Base-by-base conservation (phyloP, 192 early-diverging fungal genomes). In the Gorgonomyces haynaldii region DNA sequence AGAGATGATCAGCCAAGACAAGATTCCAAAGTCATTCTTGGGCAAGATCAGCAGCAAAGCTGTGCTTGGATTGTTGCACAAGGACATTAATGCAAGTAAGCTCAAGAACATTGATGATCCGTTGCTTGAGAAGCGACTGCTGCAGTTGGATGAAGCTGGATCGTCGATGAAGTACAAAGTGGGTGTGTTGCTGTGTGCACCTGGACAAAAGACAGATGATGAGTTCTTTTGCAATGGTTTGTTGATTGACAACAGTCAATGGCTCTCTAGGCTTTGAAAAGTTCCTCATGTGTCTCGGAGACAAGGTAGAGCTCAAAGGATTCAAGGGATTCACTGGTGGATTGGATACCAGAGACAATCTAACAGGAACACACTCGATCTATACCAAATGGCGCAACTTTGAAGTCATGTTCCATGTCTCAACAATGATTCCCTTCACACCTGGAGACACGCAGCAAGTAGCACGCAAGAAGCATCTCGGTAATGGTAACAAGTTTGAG, bases 361-460 rank as follows among this genome's bases (percentile, higher is more conserved):
- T 61, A 26, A 74, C 66, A 8, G 70, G 70, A 1, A 50, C 13
- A 35, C 25, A 58, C 21, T 50, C 55, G 1, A 23, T 74, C 16
- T 45, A 52, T 28, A 54, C 50, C 35, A 45, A 56, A 15, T 70
- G 62, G 57, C 28, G 58, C 22, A 25, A 52, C 4, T 70, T 47
- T 37, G 70, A 73, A 7, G 28, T 67, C 24, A 73, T 58, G 48
- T 74, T 52, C 44, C 70, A 73, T 34, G 66, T 69, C 17, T 66
- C 66, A 26, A 73, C 70, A 2, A 28, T 58, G 13, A 39, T 73
- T 12, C 70, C 70, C 1, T 70, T 36, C 39, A 54, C 28, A 4
- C 19, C 35, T 16, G 66, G 49, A 13, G 68, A 73, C 30, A 5
- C 6, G 4, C 70, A 73, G 53, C 70, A 73, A 37, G 66, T 73